Evolutionary conservation across 306 rosid genomes (phyloP).

Genomic region (Trifolium repens): DNA sequence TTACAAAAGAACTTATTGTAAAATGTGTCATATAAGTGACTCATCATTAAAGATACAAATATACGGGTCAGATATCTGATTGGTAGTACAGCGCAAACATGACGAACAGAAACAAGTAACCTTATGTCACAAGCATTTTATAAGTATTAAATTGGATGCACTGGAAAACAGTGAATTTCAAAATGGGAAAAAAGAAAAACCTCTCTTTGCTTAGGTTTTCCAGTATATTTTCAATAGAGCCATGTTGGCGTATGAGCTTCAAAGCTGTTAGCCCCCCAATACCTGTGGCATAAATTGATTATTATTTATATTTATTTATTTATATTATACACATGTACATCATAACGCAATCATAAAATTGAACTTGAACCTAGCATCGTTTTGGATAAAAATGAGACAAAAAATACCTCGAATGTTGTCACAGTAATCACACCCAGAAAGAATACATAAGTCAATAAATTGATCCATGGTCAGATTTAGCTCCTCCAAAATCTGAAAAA

Average conservation of each 20-base stretch:
- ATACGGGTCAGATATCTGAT: slow-evolving; percentile 29
- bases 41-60: slow-evolving; percentile 29
- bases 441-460: slow-evolving; percentile 95
- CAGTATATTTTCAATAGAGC: slow-evolving; percentile 82
- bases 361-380: slow-evolving; percentile 14
- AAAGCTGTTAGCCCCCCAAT: slow-evolving; percentile 95
- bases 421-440: slow-evolving; percentile 95
- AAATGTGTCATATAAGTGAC: slow-evolving; percentile 5
- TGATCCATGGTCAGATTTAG: slow-evolving; percentile 87
- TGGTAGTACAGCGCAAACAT: slow-evolving; percentile 15
- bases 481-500: slow-evolving; percentile 85
- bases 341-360: slow-evolving; percentile 13
- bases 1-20: slow-evolving; percentile 11
- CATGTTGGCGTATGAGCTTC: slow-evolving; percentile 94
- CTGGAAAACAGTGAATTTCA: slow-evolving; percentile 20
- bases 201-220: slow-evolving; percentile 91
- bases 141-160: slow-evolving; percentile 12
- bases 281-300: slow-evolving; percentile 59
- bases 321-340: slow-evolving; percentile 29
- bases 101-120: slow-evolving; percentile 32
- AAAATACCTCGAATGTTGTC: slow-evolving; percentile 87
- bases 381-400: slow-evolving; percentile 13
- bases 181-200: slow-evolving; percentile 47
- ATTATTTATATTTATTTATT: slow-evolving; percentile 4
- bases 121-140: slow-evolving; percentile 16